Evolutionary conservation across 2,329 filamentous ascomycete species (phyloP).

Genomic region (Aspergillus fructus): DNA sequence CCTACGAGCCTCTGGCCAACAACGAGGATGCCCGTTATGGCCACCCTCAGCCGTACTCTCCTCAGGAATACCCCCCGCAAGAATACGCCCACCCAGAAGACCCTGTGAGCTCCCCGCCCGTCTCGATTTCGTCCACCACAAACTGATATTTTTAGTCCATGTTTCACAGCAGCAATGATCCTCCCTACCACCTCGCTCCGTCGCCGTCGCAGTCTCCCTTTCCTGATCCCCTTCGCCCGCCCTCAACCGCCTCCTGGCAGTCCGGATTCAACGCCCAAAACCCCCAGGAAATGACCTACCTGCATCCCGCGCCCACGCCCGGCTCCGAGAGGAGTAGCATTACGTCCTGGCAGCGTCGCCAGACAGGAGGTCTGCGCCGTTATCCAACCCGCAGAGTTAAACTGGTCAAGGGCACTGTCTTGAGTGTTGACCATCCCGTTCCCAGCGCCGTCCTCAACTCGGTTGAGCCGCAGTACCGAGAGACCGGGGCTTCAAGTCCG

Average conservation of each 20-base stretch:
- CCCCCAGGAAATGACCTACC: neutral
- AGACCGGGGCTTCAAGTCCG: slow-evolving; percentile 64
- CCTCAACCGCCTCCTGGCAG: neutral
- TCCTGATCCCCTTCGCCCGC: neutral
- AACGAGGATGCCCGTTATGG: neutral
- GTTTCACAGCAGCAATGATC: neutral
- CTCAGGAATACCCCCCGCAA: slow-evolving; percentile 44
- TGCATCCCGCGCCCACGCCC: neutral
- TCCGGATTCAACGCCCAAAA: neutral
- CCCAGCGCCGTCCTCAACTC: slow-evolving; percentile 97
- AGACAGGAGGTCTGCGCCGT: slow-evolving; percentile 66
- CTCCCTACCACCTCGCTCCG: neutral
- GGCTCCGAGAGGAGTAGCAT: neutral
- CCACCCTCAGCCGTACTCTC: slow-evolving; percentile 66
- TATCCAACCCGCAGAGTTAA: slow-evolving; percentile 97
- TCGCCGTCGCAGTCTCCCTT: neutral
- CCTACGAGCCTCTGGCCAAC: neutral
- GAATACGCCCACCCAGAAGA: no score
- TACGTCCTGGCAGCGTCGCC: slow-evolving; percentile 57
- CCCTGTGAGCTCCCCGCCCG: no score
- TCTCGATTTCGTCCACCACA: neutral
- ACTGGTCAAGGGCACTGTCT: slow-evolving; percentile 94
- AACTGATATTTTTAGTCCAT: neutral
- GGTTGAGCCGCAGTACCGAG: slow-evolving; percentile 87
- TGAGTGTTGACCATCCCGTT: slow-evolving; percentile 96